Percentiles rank a stretch among this genome's conserved stretches.
Conservation (phyloP, 352 stramenopile species). For the Phytophthora agathidicida region DNA sequence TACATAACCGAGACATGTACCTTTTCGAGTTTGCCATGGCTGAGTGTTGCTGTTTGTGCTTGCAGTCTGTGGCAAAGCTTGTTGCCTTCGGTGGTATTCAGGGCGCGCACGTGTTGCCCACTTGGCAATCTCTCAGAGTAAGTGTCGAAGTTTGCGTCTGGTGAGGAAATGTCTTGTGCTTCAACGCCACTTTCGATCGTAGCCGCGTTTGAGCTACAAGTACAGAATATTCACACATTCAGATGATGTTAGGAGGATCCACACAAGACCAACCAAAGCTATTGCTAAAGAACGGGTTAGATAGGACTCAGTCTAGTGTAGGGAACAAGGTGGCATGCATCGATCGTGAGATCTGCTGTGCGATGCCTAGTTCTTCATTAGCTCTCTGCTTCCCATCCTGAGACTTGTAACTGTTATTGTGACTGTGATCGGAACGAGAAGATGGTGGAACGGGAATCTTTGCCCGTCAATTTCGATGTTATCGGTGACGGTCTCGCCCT, state of each 20-base stretch:
- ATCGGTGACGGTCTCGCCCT: too few relatives aligned
- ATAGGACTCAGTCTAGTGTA: background rate
- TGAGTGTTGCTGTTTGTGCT: slow-evolving; percentile 6
- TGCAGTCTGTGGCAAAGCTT: slow-evolving; percentile 11
- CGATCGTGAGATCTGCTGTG: background rate
- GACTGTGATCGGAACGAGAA: too few relatives aligned
- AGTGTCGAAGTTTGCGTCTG: too few relatives aligned
- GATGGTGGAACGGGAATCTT: too few relatives aligned
- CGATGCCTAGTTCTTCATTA: background rate
- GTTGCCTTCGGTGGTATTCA: slow-evolving; percentile 4
- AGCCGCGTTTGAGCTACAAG: background rate
- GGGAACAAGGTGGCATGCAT: slow-evolving; percentile 9
- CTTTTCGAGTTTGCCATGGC: slow-evolving; percentile 26
- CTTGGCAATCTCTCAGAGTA: too few relatives aligned
- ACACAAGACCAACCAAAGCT: too few relatives aligned
- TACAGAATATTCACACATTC: too few relatives aligned
- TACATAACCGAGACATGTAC: slow-evolving; percentile 12
- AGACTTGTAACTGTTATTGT: too few relatives aligned
- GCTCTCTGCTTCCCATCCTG: background rate
- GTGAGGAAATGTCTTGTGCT: too few relatives aligned
- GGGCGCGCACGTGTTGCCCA: slow-evolving; percentile 8
- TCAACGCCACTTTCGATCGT: too few relatives aligned
- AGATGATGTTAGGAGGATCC: too few relatives aligned
- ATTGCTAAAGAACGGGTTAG: background rate
- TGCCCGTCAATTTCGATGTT: too few relatives aligned